These are phyloP conservation scores for Pseudogymnoascus sp. DNA, from an alignment of 2,329 filamentous ascomycete genomes.

Conservation along the genomic window DNA sequence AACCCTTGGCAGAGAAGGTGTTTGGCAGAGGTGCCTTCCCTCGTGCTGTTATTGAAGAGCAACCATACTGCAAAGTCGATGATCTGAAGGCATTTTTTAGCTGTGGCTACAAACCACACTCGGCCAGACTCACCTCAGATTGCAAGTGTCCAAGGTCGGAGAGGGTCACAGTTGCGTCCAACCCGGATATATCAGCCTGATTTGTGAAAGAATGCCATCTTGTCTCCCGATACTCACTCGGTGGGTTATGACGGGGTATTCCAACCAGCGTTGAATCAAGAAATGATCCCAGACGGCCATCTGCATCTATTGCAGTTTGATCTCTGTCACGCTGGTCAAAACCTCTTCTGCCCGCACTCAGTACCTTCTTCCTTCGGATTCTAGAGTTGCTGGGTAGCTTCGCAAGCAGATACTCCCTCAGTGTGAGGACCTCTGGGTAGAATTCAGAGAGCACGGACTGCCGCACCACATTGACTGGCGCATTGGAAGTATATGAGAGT, in stretches of 20 bases:
- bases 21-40: constrained; percentile 44
- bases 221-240: not conserved
- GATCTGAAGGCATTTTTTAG: constrained; percentile 43
- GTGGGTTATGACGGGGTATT: constrained; percentile 12
- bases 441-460: constrained; percentile 62
- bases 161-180: not conserved
- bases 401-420: constrained; percentile 63
- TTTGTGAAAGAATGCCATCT: not conserved
- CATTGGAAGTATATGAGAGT: constrained; percentile 10
- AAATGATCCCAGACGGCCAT: constrained; percentile 16
- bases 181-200: not conserved
- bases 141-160: not conserved
- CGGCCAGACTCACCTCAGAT: constrained; percentile 12
- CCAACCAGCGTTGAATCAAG: constrained; percentile 28
- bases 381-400: constrained; percentile 61
- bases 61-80: constrained; percentile 71
- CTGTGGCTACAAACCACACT: not conserved
- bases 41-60: constrained; percentile 55
- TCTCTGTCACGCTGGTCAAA: not conserved
- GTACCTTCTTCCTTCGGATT: constrained; percentile 49
- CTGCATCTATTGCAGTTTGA: constrained; percentile 6
- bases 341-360: constrained; percentile 28
- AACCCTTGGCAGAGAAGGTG: constrained; percentile 84
- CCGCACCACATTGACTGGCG: constrained; percentile 23
- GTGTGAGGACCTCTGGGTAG: constrained; percentile 56